Percentiles rank a stretch among this genome's conserved stretches.
These are phyloP conservation scores for Aphanomyces astaci DNA, from an alignment of 352 stramenopile genomes.

Conservation along the genomic window DNA sequence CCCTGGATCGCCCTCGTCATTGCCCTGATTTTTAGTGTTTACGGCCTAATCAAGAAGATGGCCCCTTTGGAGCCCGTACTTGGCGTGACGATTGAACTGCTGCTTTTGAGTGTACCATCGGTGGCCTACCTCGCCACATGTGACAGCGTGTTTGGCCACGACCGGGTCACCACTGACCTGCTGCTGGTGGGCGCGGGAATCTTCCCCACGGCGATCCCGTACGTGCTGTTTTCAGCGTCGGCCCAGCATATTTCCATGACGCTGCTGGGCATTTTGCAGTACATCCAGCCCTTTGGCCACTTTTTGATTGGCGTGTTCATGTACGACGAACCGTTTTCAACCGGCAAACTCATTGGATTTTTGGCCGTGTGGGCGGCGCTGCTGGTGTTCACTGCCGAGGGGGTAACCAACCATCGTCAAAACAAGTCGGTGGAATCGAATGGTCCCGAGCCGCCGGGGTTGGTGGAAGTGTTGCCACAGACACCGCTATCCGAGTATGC, in stretches of 20 bases:
- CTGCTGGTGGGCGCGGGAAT: constrained; percentile 10
- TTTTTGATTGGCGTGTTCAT: constrained; percentile 21
- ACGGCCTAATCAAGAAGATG: constrained; percentile 20
- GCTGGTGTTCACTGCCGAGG: constrained; percentile 13
- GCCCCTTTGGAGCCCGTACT: constrained; percentile 8
- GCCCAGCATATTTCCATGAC: constrained; percentile 17
- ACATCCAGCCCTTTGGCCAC: constrained; percentile 1
- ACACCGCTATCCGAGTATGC: too few relatives aligned
- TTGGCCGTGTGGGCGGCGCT: constrained; percentile 10
- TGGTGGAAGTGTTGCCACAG: too few relatives aligned
- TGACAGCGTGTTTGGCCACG: background rate
- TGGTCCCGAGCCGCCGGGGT: too few relatives aligned
- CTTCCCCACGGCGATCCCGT: constrained; percentile 7
- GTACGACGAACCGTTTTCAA: constrained; percentile 19
- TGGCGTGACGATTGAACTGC: constrained; percentile 8
- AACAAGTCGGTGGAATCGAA: background rate
- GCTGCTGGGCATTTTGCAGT: constrained; percentile 11
- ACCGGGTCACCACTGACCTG: background rate
- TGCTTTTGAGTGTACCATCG: background rate
- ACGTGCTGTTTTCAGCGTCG: constrained; percentile 13
- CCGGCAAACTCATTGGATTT: constrained; percentile 15
- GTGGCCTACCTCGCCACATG: constrained; percentile 3
- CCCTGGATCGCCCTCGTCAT: constrained; percentile 18
- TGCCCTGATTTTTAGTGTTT: constrained; percentile 12
- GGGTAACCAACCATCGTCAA: background rate